Conservation (phyloP, 306 rosid genomes). For the Inga oerstediana region DNA sequence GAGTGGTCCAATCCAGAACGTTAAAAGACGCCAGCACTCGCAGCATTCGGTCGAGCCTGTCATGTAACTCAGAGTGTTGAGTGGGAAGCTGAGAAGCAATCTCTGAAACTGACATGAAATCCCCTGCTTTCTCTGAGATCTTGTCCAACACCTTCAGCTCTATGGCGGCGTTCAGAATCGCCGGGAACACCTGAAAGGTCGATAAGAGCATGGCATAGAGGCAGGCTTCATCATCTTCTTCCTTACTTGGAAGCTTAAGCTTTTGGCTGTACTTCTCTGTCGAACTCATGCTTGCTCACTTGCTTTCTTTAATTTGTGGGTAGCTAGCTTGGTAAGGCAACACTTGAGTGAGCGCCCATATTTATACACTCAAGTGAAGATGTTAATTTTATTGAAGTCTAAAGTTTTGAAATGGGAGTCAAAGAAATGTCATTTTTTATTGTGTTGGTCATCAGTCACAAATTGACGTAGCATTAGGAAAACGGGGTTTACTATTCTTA, state of each 20-base stretch:
- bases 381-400: background rate
- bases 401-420: background rate
- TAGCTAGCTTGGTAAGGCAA: background rate
- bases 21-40: conserved; percentile 25
- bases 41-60: conserved; percentile 28
- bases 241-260: background rate
- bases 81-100: conserved; percentile 25
- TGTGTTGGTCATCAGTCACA: background rate
- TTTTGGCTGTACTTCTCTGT: background rate
- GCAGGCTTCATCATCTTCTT: conserved; percentile 33
- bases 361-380: background rate
- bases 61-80: background rate
- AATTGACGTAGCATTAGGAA: background rate
- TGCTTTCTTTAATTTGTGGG: background rate
- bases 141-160: conserved; percentile 33
- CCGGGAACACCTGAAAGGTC: conserved; percentile 5
- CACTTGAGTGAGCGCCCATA: background rate
- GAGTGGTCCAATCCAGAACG: conserved; percentile 5
- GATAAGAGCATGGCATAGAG: conserved; percentile 31
- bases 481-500: background rate
- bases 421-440: background rate
- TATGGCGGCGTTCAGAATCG: conserved; percentile 25
- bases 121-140: background rate
- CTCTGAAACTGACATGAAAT: conserved; percentile 14
- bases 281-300: background rate